Base-by-base conservation (phyloP, 345 rosid genomes). In the Arabidopsis arenosa region DNA sequence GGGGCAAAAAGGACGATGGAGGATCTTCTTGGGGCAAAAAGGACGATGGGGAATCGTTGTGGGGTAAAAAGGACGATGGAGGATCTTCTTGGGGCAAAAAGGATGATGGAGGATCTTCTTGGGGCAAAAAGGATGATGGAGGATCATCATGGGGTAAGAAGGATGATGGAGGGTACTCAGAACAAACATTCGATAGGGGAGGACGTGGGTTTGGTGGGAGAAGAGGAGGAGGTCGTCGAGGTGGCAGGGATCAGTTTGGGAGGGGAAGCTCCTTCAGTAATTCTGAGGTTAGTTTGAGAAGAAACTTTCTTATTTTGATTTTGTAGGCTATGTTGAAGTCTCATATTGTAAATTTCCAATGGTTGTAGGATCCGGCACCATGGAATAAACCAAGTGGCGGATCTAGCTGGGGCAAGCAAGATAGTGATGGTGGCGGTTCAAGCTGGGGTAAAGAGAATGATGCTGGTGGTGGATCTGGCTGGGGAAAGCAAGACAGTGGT, bases 221-320 rank as follows among this genome's bases (percentile, higher is more conserved):
- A 70, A 63, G 80, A 21, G 79, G 74, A 51, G 76, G 75, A 40
- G 79, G 75, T 79, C 51, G 62, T 58, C 43, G 82, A 49, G 80
- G 82, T 61, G 82, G 78, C 26, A 60, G 81, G 60, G 78, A 79
- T 66, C 78, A 79, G 36, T 79, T 73, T 79, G 81, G 79, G 48
- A 63, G 78, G 48, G 79, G 82, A 63, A 68, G 82, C 63, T 74
- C 79, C 10, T 74, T 79, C 44, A 39, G 66, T 48, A 64, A 73
- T 44, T 72, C 77, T 8, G 74, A 66, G 77, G 81, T 78, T 65
- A 72, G 77, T 49, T 78, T 39, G 30, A 47, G 7, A 9, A 55
- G 2, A 62, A 28, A 7, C 0, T 9, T 17, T 56, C 21, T 14
- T 6, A n/a, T 62, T 10, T 30, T 55, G 7, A 21, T 69, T 51